phyloP scores from a whole-genome alignment of 2,329 filamentous ascomycete species.

The Coniochaeta ligniaria region DNA sequence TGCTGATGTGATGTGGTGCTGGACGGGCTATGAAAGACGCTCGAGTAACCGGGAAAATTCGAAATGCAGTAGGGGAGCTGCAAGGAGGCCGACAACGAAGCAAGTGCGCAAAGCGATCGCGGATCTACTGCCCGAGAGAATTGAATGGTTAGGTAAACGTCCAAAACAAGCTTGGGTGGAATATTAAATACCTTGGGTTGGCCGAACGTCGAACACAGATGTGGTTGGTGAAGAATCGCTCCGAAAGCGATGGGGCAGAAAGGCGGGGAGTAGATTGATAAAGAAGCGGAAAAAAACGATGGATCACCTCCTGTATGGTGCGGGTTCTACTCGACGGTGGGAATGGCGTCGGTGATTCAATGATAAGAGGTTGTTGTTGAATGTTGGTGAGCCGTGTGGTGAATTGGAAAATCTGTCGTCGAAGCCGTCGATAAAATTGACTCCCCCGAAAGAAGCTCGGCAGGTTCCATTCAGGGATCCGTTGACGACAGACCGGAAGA shows the following conservation, averaged over 20 bases:
- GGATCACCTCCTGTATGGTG: neutral
- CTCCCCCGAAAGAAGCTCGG: neutral
- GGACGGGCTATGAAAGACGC: neutral
- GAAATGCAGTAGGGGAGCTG: neutral
- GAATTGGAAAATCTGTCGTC: neutral
- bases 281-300: neutral
- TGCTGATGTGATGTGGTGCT: slow-evolving; percentile 6
- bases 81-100: neutral
- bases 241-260: neutral
- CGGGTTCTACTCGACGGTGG: neutral
- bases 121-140: neutral
- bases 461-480: neutral
- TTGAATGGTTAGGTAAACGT: neutral
- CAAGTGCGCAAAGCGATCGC: neutral
- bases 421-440: neutral
- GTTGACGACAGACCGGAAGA: slow-evolving; percentile 1
- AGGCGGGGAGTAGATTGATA: neutral
- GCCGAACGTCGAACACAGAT: neutral
- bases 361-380: neutral
- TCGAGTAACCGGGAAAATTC: neutral
- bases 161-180: neutral
- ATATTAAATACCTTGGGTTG: neutral
- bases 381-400: neutral
- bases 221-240: neutral
- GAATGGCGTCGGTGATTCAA: neutral